Base-by-base conservation (phyloP, 345 rosid genomes). In the Barbarea vulgaris region DNA sequence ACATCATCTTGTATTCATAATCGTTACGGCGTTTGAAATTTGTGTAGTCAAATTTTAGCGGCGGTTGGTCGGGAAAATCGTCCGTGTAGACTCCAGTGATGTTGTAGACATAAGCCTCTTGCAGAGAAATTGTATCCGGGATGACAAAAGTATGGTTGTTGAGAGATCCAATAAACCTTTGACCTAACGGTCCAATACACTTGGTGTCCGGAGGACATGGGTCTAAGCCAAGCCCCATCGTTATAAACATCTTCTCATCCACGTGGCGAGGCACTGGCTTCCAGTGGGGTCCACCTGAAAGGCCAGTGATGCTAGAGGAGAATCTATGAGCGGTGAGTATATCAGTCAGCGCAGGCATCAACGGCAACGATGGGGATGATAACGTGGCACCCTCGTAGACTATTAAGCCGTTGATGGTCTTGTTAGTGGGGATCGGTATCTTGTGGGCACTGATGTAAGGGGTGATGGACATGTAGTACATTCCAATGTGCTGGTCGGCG, bases 221-320 rank as follows among this genome's bases (percentile, higher is more conserved):
- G 0, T 78, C 77, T 4, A 91, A 21, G 2, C 77, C 86, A 27
- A 88, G 54, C 13, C 91, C 88, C 1, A 87, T 9, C 1, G 97
- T 88, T 6, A 91, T 69, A 24, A 87, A 83, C 98, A 93, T 91
- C 17, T 75, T 77, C 58, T 86, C 84, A 22, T 93, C 96, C 15
- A 91, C 81, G 0, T 86, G 54, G 18, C 21, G 36, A n/a, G 98
- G 91, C 31, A 89, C 91, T 0, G 90, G 95, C 6, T 24, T 65
- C 96, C 96, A 94, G 9, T 82, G 79, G 5, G 90, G 93, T 11
- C 82, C 92, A 2, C 70, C 73, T 0, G 12, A 64, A 0, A 88
- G 77, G 30, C 86, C 46, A n/a, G n/a, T n/a, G n/a, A n/a, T n/a
- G 74, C 70, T 83, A 25, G 81, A 67, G 72, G 52, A 85, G 70